phyloP scores from a whole-genome alignment of 129 eudicot genomes.

The Ambrosia artemisiifolia region DNA sequence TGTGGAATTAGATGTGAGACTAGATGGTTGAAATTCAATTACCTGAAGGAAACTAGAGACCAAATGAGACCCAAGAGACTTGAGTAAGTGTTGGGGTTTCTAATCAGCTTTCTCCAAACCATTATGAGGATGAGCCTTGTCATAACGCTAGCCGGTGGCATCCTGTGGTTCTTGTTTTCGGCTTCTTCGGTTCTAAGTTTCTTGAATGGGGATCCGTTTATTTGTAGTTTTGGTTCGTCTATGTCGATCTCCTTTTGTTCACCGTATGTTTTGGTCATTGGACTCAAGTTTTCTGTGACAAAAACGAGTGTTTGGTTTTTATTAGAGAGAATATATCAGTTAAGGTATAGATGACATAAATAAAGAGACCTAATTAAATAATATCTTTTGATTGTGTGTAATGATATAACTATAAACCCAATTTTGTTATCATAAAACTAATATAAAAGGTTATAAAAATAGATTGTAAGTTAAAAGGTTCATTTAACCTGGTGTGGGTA shows the following conservation, averaged over 20 bases:
- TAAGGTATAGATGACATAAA: too few relatives aligned
- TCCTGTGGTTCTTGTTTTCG: conserved; percentile 59
- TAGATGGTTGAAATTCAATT: not conserved
- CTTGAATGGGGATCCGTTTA: conserved; percentile 61
- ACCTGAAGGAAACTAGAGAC: conserved; percentile 94
- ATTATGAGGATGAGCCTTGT: conserved; percentile 91
- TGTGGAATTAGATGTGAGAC: not conserved
- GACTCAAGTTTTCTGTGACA: conserved; percentile 46
- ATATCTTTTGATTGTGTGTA: too few relatives aligned
- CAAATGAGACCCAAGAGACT: conserved; percentile 89
- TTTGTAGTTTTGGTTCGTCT: conserved; percentile 41
- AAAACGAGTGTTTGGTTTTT: not conserved
- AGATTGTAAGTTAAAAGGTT: conserved; percentile 9
- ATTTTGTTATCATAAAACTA: not conserved
- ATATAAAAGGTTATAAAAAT: not conserved
- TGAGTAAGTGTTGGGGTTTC: conserved; percentile 95
- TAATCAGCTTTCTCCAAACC: conserved; percentile 97
- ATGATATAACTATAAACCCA: too few relatives aligned
- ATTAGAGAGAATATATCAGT: too few relatives aligned
- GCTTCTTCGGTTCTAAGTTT: conserved; percentile 46
- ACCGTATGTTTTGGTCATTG: conserved; percentile 39
- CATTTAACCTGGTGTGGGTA: conserved; percentile 58
- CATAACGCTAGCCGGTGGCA: conserved; percentile 99
- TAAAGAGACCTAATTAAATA: too few relatives aligned
- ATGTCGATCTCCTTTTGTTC: conserved; percentile 60